Base-by-base conservation (phyloP, 2,329 filamentous ascomycete species). In the Claviceps sorghi region DNA sequence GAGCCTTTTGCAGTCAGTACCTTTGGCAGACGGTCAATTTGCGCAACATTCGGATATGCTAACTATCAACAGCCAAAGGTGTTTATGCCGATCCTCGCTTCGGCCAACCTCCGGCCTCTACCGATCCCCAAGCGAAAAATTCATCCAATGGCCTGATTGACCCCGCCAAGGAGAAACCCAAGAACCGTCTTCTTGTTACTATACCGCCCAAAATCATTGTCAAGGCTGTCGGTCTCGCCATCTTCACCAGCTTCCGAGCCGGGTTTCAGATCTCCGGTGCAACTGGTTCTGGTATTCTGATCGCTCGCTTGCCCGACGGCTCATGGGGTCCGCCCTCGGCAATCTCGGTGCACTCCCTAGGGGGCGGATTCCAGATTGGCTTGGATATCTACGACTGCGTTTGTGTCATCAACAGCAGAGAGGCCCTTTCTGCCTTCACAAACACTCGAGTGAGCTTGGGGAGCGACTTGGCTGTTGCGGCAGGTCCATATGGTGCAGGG, bases 381-480 rank as follows among this genome's bases (percentile, higher is more conserved):
- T 77, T 91, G 13, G 88, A 94, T 65, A 88, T 94, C 30, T 94
- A 93, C 69, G 88, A 94, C 65, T 93, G 86, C 59, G 86, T 95
- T 2, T 80, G 89, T 26, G 84, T 94, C 38, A 89, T 95, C 66
- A 94, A 94, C 69, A 86, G 79, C 4, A 74, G 78, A 43, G 77
- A 86, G 58, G 88, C 88, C 0, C 72, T 94, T 43, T 79, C 84
- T 17, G 84, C 86, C 0, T 94, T 94, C 65, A 85, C 83, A 54
- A 80, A 79, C 53, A 75, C 86, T 1, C 78, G 88, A 15, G 82
- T 86, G 57, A 90, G 85, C 1, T 69, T 95, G 1, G 88, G 88
- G 3, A 84, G 83, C 38, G 87, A 93, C 62, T 71, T 94, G 36
- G 84, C 84, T 55, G 85, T 86, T 5, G 81, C 82, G 0, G 88